Conservation (phyloP, 225 moss, liverwort and hornwort species). For the Anthoceros angustus region DNA sequence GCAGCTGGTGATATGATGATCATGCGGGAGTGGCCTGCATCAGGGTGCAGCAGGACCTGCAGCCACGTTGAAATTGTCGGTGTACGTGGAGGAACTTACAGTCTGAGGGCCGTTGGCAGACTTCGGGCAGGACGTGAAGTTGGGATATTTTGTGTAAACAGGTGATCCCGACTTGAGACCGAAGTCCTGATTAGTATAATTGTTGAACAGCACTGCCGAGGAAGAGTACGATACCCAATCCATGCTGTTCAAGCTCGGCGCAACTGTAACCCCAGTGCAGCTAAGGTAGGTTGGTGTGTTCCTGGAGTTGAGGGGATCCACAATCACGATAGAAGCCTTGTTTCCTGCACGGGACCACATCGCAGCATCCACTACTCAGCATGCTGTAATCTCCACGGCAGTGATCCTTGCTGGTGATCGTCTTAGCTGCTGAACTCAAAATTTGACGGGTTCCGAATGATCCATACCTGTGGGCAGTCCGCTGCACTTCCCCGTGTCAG, state of each 20-base stretch:
- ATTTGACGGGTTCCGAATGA: neutral
- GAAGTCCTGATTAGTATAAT: neutral
- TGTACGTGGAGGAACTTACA: neutral
- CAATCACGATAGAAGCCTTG: neutral
- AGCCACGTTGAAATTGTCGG: neutral
- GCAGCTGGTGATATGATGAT: too few relatives aligned
- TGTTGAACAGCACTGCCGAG: neutral
- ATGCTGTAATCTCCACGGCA: neutral
- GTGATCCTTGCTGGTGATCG: neutral
- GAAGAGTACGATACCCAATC: neutral
- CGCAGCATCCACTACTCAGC: neutral
- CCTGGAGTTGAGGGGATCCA: neutral
- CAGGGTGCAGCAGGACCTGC: too few relatives aligned
- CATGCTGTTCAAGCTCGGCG: neutral
- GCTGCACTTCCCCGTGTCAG: neutral
- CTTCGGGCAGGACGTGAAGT: slow-evolving; percentile 3
- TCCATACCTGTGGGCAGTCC: neutral
- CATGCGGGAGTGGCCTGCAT: too few relatives aligned
- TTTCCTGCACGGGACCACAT: neutral
- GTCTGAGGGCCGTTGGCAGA: neutral
- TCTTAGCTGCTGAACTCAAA: neutral
- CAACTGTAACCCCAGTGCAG: neutral
- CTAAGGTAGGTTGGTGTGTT: neutral
- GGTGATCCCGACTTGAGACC: neutral
- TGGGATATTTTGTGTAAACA: neutral